phyloP scores from a whole-genome alignment of 345 rosid genomes.

The Hirschfeldia incana region DNA sequence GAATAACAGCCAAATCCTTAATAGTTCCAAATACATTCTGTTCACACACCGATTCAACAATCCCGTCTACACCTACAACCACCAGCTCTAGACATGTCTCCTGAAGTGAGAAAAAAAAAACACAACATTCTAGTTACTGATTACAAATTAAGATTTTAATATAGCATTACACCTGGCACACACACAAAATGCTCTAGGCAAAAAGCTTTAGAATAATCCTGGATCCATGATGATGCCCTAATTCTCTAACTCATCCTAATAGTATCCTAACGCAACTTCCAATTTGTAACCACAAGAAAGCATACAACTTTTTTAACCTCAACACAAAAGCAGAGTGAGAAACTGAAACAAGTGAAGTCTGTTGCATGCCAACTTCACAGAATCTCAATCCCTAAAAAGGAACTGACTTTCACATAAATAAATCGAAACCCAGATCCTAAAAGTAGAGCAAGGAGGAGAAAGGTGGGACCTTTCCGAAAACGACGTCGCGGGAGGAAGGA shows the following conservation, averaged over 20 bases:
- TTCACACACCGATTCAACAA: conserved; percentile 73
- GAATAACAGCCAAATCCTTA: conserved; percentile 77
- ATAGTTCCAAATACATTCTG: conserved; percentile 86
- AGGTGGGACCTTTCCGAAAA: conserved; percentile 78
- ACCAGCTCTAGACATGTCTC: conserved; percentile 94
- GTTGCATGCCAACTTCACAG: conserved; percentile 10
- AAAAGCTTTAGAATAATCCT: neutral
- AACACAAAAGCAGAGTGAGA: neutral
- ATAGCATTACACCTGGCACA: conserved; percentile 6
- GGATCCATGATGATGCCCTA: neutral
- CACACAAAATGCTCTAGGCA: neutral
- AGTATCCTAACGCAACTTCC: conserved; percentile 10
- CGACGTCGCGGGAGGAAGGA: conserved; percentile 65
- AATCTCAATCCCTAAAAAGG: conserved; percentile 31
- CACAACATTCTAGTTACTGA: conserved; percentile 4
- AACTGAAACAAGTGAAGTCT: conserved; percentile 10
- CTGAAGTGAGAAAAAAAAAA: conserved; percentile 42
- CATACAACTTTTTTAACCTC: conserved; percentile 10
- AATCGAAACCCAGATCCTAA: conserved; percentile 15
- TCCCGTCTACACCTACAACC: conserved; percentile 73
- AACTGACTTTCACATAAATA: neutral
- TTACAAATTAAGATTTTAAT: neutral
- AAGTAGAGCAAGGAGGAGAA: neutral
- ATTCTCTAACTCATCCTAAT: neutral
- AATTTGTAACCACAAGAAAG: conserved; percentile 14